Conservation (phyloP, 345 rosid species). For the Populus deltoides region DNA sequence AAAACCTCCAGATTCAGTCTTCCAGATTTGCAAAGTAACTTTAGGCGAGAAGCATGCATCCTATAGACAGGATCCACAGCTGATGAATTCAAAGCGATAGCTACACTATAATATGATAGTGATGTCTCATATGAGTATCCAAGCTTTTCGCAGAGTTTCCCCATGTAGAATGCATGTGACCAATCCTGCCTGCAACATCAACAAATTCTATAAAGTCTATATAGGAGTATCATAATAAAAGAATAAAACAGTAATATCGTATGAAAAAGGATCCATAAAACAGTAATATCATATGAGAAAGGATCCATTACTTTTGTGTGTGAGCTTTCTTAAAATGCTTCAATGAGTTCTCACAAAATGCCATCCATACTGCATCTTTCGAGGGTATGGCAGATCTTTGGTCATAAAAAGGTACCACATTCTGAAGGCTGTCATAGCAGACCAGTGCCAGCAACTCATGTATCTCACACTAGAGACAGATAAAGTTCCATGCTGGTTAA, state of each 20-base stretch:
- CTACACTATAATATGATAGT: conserved; percentile 69
- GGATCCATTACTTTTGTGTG: conserved; percentile 55
- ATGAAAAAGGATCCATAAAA: neutral
- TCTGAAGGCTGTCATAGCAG: conserved; percentile 97
- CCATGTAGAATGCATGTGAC: conserved; percentile 97
- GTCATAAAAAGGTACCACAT: conserved; percentile 90
- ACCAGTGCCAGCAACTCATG: conserved; percentile 93
- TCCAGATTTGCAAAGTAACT: conserved; percentile 67
- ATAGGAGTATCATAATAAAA: neutral
- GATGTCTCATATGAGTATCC: conserved; percentile 60
- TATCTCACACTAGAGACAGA: conserved; percentile 69
- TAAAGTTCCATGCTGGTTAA: conserved; percentile 22
- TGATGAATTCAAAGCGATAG: conserved; percentile 71
- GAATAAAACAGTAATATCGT: conserved; percentile 11
- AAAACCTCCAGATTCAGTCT: conserved; percentile 63
- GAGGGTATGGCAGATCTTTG: conserved; percentile 75
- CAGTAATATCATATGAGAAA: conserved; percentile 10
- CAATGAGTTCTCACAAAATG: conserved; percentile 77
- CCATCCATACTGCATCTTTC: conserved; percentile 74
- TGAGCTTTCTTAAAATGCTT: conserved; percentile 86
- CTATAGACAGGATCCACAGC: conserved; percentile 94
- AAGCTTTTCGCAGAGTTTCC: conserved; percentile 91
- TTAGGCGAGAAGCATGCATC: conserved; percentile 95
- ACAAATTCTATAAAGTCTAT: conserved; percentile 7
- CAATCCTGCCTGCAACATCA: conserved; percentile 73